A percentile compares a stretch with the other conserved stretches of the same genome.
These are phyloP conservation scores for Viola odorata DNA, from an alignment of 345 rosid genomes.

Conservation along the genomic window DNA sequence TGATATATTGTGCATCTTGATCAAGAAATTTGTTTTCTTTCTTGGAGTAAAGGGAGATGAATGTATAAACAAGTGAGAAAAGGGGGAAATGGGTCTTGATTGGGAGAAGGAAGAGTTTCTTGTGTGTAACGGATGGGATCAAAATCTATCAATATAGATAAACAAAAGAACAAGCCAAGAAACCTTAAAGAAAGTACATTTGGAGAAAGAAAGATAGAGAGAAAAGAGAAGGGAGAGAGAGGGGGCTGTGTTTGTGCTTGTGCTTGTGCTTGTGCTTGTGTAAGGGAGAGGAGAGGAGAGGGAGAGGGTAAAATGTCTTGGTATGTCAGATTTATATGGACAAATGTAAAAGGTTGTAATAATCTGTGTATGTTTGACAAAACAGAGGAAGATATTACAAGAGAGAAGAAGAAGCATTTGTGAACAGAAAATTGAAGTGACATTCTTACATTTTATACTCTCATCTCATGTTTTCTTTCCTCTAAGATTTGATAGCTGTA, in stretches of 20 bases:
- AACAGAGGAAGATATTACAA: no score
- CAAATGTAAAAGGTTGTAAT: background rate
- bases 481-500: no score
- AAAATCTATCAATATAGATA: background rate
- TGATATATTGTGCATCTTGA: no score
- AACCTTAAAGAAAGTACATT: constrained; percentile 13
- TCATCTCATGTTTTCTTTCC: no score
- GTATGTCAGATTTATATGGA: constrained; percentile 6
- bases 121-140: constrained; percentile 22
- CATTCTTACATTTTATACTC: no score
- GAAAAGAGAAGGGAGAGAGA: constrained; percentile 2
- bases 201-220: background rate
- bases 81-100: background rate
- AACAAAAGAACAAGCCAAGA: background rate
- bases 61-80: no score
- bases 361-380: no score
- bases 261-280: no score
- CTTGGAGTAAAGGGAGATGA: no score
- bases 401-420: background rate
- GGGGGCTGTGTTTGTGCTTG: no score
- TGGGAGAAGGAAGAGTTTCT: background rate
- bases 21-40: no score
- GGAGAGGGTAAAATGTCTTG: background rate
- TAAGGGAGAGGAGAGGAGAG: background rate
- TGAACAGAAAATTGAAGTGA: no score